Evolutionary conservation across 2,329 filamentous ascomycete genomes (phyloP), one percentile per base, ranked within the genome.

Genomic region (Ilyonectria destructans): DNA sequence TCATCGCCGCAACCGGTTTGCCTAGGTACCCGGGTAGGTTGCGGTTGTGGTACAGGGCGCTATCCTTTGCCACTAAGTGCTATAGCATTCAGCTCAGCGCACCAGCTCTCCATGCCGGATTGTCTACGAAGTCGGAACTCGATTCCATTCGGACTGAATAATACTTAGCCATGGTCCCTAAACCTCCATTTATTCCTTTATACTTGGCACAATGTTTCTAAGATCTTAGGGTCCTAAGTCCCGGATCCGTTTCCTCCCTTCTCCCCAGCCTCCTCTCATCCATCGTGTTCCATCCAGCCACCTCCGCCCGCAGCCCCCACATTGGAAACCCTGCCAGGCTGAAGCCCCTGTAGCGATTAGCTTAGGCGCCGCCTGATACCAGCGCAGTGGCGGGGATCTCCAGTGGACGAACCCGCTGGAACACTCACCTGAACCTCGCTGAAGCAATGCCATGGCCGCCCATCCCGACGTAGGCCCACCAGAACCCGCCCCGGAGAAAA

Each of bases 281-380:
- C 58, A 26, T 17, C 58, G 29, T 52, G 58, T 48, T 45, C 33
- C 68, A 58, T 73, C 71, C 71, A 66, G 58, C 48, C 57, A 23
- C 60, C 67, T 69, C 62, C 59, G 54, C 70, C 37, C 63, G 52
- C 51, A 64, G 23, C 26, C 48, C 48, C 48, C 48, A 31, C 26
- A 29, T 29, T 6, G 15, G 13, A 3, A 3, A 31, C 48, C 48
- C 48, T 51, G 48, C 48, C 31, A 31, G 48, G 48, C 48, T 51
- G 48, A 51, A 12, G 23, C 17, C 48, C 48, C 48, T 51, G 48
- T n/a, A 51, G 48, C 15, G 23, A 51, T 33, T 23, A 23, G 46
- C 26, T 17, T 49, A 49, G 46, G 21, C 26, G 46, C 46, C 46
- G 46, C 46, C 46, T 49, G 52, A 56, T 31, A 10, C 40, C 60